These are phyloP conservation scores for Citrullus colocynthis DNA, from an alignment of 306 rosid genomes.

Conservation along the genomic window DNA sequence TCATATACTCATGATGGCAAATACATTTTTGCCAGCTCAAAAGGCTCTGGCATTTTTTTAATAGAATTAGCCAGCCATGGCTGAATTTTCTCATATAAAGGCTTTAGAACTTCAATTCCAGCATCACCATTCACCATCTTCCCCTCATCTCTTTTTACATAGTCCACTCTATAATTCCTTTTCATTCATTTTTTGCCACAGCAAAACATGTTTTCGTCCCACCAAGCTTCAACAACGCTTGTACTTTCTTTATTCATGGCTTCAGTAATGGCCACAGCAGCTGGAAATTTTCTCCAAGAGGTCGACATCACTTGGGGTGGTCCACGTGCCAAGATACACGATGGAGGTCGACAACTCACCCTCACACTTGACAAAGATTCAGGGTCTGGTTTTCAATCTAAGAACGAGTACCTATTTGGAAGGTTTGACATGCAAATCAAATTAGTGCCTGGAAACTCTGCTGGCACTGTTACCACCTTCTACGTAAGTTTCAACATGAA, in stretches of 20 bases:
- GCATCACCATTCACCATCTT: neutral
- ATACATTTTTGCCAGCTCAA: neutral
- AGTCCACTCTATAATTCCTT: neutral
- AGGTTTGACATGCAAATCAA: conserved; percentile 71
- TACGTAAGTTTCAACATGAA: conserved; percentile 27
- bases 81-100: conserved; percentile 10
- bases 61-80: neutral
- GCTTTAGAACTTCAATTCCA: neutral
- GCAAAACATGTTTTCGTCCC: conserved; percentile 8
- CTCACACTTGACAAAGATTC: conserved; percentile 62
- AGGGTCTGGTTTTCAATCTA: conserved; percentile 81
- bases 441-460: conserved; percentile 72
- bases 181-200: neutral
- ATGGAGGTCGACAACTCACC: conserved; percentile 49
- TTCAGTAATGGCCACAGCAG: conserved; percentile 15
- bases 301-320: conserved; percentile 62
- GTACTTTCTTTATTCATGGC: conserved; percentile 6
- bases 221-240: conserved; percentile 5
- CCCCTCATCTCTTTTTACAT: neutral
- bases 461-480: conserved; percentile 74
- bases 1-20: neutral
- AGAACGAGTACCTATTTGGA: conserved; percentile 46
- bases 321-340: conserved; percentile 37
- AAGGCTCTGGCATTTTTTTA: neutral
- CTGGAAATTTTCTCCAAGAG: conserved; percentile 51